These are phyloP conservation scores for Heliamphora pulchella DNA, from an alignment of 179 eudicot species.

Conservation along the genomic window DNA sequence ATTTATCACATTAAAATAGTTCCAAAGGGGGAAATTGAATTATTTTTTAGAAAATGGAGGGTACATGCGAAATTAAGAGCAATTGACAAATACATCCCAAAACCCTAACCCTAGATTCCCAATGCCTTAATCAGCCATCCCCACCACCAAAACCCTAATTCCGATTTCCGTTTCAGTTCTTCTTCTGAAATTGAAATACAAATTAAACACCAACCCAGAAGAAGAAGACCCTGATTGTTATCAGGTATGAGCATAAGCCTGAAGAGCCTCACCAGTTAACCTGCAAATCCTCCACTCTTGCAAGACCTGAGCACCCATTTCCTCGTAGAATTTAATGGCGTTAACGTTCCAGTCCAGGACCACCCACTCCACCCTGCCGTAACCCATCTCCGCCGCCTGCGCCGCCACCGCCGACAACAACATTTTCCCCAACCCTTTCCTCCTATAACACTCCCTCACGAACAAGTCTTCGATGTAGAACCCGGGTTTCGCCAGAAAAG, in stretches of 20 bases:
- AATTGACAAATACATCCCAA: neutral
- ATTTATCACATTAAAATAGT: no score
- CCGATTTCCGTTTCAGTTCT: neutral
- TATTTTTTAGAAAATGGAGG: neutral
- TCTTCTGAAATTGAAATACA: neutral
- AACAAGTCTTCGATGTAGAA: constrained; percentile 69
- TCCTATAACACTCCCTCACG: constrained; percentile 69
- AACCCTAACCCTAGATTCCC: neutral
- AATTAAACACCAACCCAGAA: neutral
- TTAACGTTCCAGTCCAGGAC: constrained; percentile 93
- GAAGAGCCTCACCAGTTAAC: constrained; percentile 64
- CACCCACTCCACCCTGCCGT: constrained; percentile 82
- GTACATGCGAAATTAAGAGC: neutral
- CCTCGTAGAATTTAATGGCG: constrained; percentile 68
- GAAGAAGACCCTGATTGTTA: neutral
- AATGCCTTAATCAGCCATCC: neutral
- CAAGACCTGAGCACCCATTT: constrained; percentile 69
- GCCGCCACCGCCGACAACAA: constrained; percentile 64
- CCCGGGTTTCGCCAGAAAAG: constrained; percentile 74
- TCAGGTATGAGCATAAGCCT: constrained; percentile 33
- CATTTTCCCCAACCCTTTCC: constrained; percentile 65
- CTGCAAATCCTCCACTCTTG: constrained; percentile 77
- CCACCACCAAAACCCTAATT: neutral
- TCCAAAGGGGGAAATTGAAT: neutral
- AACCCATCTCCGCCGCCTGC: constrained; percentile 66